A percentile compares a stretch with the other conserved stretches of the same genome.
Evolutionary conservation across 331 rosid genomes (phyloP).

Genomic region (Quercus tomentella): DNA sequence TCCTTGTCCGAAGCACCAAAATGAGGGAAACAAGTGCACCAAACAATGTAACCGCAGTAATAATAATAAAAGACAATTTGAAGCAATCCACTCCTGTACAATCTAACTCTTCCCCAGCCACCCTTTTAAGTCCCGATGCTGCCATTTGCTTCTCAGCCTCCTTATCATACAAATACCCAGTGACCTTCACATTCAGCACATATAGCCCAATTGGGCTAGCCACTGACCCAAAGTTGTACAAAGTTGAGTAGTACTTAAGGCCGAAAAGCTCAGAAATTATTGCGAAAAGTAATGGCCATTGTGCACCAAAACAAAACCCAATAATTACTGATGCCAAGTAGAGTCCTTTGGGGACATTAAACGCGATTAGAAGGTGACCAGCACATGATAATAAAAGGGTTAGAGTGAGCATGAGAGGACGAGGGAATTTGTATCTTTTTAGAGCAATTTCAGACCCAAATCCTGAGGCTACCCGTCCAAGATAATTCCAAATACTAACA

Average conservation of each 20-base stretch:
- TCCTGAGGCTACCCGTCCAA: constrained; percentile 20
- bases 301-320: constrained; percentile 55
- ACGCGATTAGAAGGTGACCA: constrained; percentile 29
- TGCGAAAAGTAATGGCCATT: constrained; percentile 42
- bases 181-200: constrained; percentile 44
- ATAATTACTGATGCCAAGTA: constrained; percentile 44
- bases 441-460: constrained; percentile 22
- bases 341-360: constrained; percentile 40
- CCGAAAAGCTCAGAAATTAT: constrained; percentile 61
- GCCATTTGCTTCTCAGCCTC: constrained; percentile 45
- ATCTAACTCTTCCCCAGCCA: constrained; percentile 39
- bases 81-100: constrained; percentile 45
- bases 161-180: constrained; percentile 49
- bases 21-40: constrained; percentile 46
- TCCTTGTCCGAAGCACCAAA: constrained; percentile 48
- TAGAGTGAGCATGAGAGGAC: neutral
- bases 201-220: constrained; percentile 60
- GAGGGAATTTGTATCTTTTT: neutral
- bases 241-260: constrained; percentile 49
- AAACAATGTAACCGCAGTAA: constrained; percentile 38
- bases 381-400: neutral
- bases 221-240: constrained; percentile 48
- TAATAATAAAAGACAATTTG: constrained; percentile 43
- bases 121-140: constrained; percentile 26
- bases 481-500: constrained; percentile 32